phyloP scores from a whole-genome alignment of 495 filamentous ascomycete genomes.

The Xanthoparmelia taractica region DNA sequence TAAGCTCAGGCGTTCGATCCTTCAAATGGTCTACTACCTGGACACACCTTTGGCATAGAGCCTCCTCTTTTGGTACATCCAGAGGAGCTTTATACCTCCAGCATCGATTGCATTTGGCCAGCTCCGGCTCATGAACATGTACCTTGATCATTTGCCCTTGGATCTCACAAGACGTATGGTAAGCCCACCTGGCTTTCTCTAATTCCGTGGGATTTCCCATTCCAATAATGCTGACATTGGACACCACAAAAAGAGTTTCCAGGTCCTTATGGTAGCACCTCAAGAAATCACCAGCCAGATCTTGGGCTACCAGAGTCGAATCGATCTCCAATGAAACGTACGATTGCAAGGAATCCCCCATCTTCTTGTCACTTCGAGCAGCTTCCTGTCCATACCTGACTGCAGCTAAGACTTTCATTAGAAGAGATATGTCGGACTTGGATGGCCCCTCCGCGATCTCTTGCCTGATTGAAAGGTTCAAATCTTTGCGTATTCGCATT shows the following conservation, averaged over 20 bases:
- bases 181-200: slow-evolving; percentile 44
- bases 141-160: slow-evolving; percentile 42
- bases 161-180: slow-evolving; percentile 47
- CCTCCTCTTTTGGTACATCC: slow-evolving; percentile 44
- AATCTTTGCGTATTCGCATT: slow-evolving; percentile 29
- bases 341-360: slow-evolving; percentile 19
- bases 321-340: slow-evolving; percentile 10
- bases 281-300: slow-evolving; percentile 32
- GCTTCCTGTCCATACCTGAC: slow-evolving; percentile 66
- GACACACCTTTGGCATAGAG: slow-evolving; percentile 67
- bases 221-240: slow-evolving; percentile 48
- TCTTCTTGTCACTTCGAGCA: slow-evolving; percentile 32
- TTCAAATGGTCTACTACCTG: slow-evolving; percentile 48
- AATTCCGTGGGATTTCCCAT: slow-evolving; percentile 30
- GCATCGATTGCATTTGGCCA: slow-evolving; percentile 74
- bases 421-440: slow-evolving; percentile 48
- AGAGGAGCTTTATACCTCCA: slow-evolving; percentile 64
- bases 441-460: slow-evolving; percentile 28
- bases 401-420: slow-evolving; percentile 48
- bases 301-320: slow-evolving; percentile 16
- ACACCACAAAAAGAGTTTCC: slow-evolving; percentile 69
- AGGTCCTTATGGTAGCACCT: slow-evolving; percentile 53
- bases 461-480: slow-evolving; percentile 32
- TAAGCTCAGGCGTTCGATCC: slow-evolving; percentile 12
- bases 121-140: slow-evolving; percentile 57